phyloP scores from a whole-genome alignment of 2,329 filamentous ascomycete genomes.

The Coleophoma crateriformis region DNA sequence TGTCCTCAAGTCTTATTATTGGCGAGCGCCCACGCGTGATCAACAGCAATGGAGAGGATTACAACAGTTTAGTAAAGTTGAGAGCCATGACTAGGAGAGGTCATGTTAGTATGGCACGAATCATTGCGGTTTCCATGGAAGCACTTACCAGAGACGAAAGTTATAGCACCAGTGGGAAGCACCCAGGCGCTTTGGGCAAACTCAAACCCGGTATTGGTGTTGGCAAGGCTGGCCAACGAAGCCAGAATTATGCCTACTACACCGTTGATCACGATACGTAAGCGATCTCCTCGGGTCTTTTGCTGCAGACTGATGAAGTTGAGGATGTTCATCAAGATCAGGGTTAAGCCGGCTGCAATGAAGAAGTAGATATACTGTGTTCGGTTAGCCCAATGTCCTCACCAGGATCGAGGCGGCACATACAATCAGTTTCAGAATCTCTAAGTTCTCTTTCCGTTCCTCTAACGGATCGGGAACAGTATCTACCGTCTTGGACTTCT shows the following conservation, averaged over 20 bases:
- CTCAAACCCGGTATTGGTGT: not conserved
- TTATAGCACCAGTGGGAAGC: not conserved
- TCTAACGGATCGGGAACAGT: conserved; percentile 7
- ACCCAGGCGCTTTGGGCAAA: conserved; percentile 1
- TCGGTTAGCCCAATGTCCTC: no score
- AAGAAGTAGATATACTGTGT: conserved; percentile 19
- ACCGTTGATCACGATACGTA: not conserved
- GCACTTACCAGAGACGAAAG: not conserved
- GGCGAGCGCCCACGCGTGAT: no score
- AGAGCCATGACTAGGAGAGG: not conserved
- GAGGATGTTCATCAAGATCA: conserved; percentile 16
- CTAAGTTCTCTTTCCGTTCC: conserved; percentile 9
- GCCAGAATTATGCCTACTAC: not conserved
- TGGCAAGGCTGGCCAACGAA: not conserved
- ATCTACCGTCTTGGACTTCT: not conserved
- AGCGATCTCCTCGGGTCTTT: conserved; percentile 1
- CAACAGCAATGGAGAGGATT: not conserved
- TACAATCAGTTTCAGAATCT: conserved; percentile 13
- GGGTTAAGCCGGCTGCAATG: conserved; percentile 11
- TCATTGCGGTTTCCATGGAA: not conserved
- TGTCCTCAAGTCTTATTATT: no score
- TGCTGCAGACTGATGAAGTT: conserved; percentile 7
- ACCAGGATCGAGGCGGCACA: not conserved
- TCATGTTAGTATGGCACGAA: not conserved
- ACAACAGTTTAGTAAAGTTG: not conserved